Percentiles rank a stretch among this genome's conserved stretches.
These are phyloP conservation scores for Sequoiadendron giganteum DNA, from an alignment of 75 land plant genomes.

Conservation along the genomic window DNA sequence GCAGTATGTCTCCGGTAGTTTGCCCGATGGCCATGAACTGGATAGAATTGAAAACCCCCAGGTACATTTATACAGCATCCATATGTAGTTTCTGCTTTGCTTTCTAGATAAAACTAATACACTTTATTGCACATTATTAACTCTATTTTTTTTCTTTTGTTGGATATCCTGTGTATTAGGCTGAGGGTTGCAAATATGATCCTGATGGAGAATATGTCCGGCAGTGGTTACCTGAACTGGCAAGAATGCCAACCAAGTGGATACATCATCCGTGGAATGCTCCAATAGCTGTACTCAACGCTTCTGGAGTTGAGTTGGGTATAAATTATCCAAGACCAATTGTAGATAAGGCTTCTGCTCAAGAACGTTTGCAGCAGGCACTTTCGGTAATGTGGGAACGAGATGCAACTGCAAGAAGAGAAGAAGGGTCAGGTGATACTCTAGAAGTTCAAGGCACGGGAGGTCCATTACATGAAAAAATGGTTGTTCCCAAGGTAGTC, in stretches of 20 bases:
- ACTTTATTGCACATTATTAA: neutral
- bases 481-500: constrained; percentile 61
- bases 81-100: neutral
- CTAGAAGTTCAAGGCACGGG: constrained; percentile 33
- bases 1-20: constrained; percentile 91
- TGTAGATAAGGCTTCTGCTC: constrained; percentile 65
- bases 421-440: constrained; percentile 65
- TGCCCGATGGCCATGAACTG: constrained; percentile 91
- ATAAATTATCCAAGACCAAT: constrained; percentile 85
- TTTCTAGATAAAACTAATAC: neutral
- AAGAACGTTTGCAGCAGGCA: constrained; percentile 60
- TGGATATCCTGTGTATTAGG: constrained; percentile 30
- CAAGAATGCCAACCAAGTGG: constrained; percentile 90
- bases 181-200: constrained; percentile 76
- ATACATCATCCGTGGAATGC: constrained; percentile 99
- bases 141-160: neutral
- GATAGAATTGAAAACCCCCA: constrained; percentile 79
- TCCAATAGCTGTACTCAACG: constrained; percentile 54
- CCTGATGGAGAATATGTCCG: constrained; percentile 91
- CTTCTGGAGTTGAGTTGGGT: constrained; percentile 89
- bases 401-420: constrained; percentile 45
- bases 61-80: constrained; percentile 27
- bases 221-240: constrained; percentile 88
- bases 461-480: constrained; percentile 32
- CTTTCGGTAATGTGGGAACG: constrained; percentile 68